Evolutionary conservation across 805 yeast genomes (phyloP).

Genomic region (Yamadazyma paraphyllophila): DNA sequence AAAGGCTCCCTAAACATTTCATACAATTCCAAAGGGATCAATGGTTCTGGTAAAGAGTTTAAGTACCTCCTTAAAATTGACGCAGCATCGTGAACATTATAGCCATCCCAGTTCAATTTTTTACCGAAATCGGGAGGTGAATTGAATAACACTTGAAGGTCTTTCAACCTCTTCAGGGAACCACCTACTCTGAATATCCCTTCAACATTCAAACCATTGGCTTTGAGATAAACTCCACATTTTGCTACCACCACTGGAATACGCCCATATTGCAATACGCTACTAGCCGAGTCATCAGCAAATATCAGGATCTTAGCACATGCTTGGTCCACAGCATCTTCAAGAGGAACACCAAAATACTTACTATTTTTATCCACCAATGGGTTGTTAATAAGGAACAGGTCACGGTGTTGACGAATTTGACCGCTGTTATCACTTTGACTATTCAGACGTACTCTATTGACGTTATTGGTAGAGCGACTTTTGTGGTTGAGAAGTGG

Average conservation of each 20-base stretch:
- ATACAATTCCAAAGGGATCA: conserved; percentile 76
- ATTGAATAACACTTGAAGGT: conserved; percentile 79
- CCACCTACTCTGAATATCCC: conserved; percentile 96
- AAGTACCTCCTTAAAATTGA: conserved; percentile 81
- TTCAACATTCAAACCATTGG: conserved; percentile 72
- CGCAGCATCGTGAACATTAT: conserved; percentile 95
- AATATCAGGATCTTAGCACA: conserved; percentile 71
- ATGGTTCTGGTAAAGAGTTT: conserved; percentile 87
- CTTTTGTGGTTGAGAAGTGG: conserved; percentile 52
- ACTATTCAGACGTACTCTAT: conserved; percentile 36
- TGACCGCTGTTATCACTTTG: conserved; percentile 10
- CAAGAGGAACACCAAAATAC: conserved; percentile 80
- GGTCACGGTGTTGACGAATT: conserved; percentile 49
- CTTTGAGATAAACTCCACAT: conserved; percentile 84
- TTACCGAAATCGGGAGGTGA: conserved; percentile 89
- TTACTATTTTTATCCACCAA: conserved; percentile 45
- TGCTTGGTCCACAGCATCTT: conserved; percentile 69
- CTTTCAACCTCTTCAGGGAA: conserved; percentile 81
- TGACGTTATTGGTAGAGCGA: conserved; percentile 47
- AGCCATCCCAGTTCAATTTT: conserved; percentile 86
- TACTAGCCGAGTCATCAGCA: conserved; percentile 50
- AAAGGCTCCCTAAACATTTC: conserved; percentile 79
- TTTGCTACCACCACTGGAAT: conserved; percentile 95
- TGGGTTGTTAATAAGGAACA: conserved; percentile 45
- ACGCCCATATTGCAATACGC: conserved; percentile 74